Percentiles rank a stretch among this genome's conserved stretches.
These are phyloP conservation scores for Boletus subcaerulescens DNA, from an alignment of 768 basidiomycete species.

Conservation along the genomic window DNA sequence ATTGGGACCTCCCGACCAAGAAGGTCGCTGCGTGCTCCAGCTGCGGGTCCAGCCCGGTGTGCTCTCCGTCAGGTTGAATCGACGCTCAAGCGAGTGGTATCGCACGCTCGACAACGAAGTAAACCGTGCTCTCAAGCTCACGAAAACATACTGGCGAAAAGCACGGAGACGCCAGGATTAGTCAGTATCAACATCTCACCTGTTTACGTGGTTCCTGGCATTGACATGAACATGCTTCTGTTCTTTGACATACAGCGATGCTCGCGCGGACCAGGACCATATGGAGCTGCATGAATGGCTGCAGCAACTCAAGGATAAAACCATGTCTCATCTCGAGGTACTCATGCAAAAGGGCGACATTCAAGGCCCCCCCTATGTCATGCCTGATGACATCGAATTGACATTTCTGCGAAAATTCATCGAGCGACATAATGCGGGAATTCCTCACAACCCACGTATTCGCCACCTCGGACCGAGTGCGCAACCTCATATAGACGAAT, in stretches of 20 bases:
- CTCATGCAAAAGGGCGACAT: constrained; percentile 89
- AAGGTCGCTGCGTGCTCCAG: constrained; percentile 76
- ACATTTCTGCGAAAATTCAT: constrained; percentile 79
- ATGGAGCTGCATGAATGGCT: constrained; percentile 89
- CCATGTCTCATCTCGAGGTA: constrained; percentile 82
- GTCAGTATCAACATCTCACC: constrained; percentile 17
- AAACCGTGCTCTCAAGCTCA: constrained; percentile 75
- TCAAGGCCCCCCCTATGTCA: constrained; percentile 75
- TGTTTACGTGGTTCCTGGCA: background rate
- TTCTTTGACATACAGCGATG: constrained; percentile 39
- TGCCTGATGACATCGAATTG: constrained; percentile 78
- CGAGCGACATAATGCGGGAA: constrained; percentile 70
- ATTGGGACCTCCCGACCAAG: constrained; percentile 64
- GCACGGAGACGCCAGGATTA: constrained; percentile 77
- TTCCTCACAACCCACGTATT: constrained; percentile 78
- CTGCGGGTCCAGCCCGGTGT: constrained; percentile 82
- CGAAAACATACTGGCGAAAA: constrained; percentile 86
- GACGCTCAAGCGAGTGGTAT: constrained; percentile 81
- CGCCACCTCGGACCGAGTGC: constrained; percentile 45
- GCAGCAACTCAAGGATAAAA: constrained; percentile 84
- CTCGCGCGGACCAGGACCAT: constrained; percentile 82
- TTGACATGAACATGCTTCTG: constrained; percentile 6
- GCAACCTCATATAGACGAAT: constrained; percentile 33
- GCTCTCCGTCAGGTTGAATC: constrained; percentile 69
- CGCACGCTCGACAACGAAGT: constrained; percentile 75